Evolutionary conservation across 1,139 yeast species (phyloP), one percentile per base, ranked within the genome.

Genomic region (Yamadazyma trypodendri): DNA sequence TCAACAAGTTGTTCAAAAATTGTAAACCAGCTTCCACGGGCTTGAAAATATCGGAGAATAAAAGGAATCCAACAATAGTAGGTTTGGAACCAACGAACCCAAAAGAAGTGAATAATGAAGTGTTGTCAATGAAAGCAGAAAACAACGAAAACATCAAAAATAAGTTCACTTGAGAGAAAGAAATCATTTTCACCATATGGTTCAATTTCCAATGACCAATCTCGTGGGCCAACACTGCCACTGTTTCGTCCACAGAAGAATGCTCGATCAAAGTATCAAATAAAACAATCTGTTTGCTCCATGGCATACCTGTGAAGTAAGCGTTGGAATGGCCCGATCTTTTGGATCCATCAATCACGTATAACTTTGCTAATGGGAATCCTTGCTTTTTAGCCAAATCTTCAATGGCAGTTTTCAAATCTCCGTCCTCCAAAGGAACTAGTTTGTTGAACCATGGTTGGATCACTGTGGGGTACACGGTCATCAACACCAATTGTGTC

Each of bases 321-420:
- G 98, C 98, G 57, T 92, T 92, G 6, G 97, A 90, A 63, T 92
- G 98, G 11, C 95, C 80, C 1, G 96, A 87, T 65, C 97, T 84
- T 60, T 84, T 87, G 35, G 97, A 90, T 11, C 97, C 97, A 59
- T 92, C 98, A 57, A 90, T 79, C 35, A 90, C 96, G 54, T 77
- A 86, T 42, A 92, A 70, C 55, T 88, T 82, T 41, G 82, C 77
- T 57, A 89, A 77, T 48, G 98, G 98, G 78, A 92, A 92, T 25
- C 79, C 69, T 56, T 87, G 86, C 39, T 74, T 63, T 11, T 68
- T 58, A 21, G 98, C 97, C 46, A 92, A 75, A 18, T 75, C 68
- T 61, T 89, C 95, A 59, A 92, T 89, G 8, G 86, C 81, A 10
- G 75, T 65, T 60, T 87, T 86, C 65, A 92, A 76, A 56, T 88